Evolutionary conservation across 225 moss, liverwort and hornwort genomes (phyloP).

Genomic region (Sphagnum tenellum): DNA sequence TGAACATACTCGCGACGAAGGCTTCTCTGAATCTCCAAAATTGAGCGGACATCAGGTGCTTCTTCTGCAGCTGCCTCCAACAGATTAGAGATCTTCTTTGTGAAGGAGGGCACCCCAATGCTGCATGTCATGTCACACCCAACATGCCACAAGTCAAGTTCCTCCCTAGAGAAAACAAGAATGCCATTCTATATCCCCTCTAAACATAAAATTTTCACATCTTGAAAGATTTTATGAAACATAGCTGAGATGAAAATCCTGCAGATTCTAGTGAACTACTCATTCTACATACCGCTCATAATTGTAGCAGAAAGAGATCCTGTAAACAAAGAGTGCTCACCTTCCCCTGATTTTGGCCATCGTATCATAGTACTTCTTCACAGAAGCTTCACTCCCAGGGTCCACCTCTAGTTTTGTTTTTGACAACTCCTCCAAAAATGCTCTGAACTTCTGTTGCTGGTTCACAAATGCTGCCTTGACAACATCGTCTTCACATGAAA

Average conservation of each 20-base stretch:
- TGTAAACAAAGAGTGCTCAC: constrained; percentile 12
- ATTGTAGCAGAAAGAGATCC: not conserved
- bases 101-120: constrained; percentile 65
- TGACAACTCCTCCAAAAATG: constrained; percentile 46
- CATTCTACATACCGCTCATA: not conserved
- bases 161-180: not conserved
- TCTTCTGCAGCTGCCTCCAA: constrained; percentile 84
- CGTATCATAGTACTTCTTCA: constrained; percentile 40
- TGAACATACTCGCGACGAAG: constrained; percentile 64
- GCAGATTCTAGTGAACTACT: no score
- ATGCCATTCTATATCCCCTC: not conserved
- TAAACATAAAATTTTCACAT: not conserved
- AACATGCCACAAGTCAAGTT: not conserved
- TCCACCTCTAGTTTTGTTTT: constrained; percentile 42
- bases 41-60: constrained; percentile 66
- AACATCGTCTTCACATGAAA: constrained; percentile 30
- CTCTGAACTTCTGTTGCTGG: constrained; percentile 54
- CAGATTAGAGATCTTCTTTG: constrained; percentile 78
- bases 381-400: constrained; percentile 49
- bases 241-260: no score
- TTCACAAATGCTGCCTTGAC: constrained; percentile 58
- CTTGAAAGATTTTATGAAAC: no score
- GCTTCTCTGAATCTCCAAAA: constrained; percentile 40
- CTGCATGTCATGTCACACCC: constrained; percentile 16
- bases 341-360: constrained; percentile 43